A percentile compares a stretch with the other conserved stretches of the same genome.
These are phyloP conservation scores for Vaccinium macrocarpon DNA, from an alignment of 148 eudicot species.

Conservation along the genomic window DNA sequence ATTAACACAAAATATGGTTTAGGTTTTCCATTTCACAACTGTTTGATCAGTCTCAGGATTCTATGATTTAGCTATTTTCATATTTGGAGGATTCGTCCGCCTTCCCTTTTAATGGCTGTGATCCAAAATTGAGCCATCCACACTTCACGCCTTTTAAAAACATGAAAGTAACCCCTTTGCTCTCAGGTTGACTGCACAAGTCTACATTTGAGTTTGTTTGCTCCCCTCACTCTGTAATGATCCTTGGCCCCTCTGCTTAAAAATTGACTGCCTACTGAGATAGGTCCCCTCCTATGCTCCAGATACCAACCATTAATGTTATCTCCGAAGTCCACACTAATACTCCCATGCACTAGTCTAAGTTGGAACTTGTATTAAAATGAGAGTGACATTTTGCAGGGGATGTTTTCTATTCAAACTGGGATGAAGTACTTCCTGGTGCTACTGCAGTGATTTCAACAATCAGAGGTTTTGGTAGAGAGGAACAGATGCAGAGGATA, in stretches of 20 bases:
- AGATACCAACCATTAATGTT: not conserved
- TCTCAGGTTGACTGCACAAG: not conserved
- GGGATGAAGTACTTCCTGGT: slow-evolving; percentile 93
- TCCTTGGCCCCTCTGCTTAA: not conserved
- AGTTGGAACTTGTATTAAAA: not conserved
- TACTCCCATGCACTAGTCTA: not conserved
- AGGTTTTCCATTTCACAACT: too few species aligned
- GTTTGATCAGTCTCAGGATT: too few species aligned
- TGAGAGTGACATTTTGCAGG: slow-evolving; percentile 46
- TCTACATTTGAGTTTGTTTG: not conserved
- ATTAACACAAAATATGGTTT: too few species aligned
- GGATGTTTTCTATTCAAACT: slow-evolving; percentile 91
- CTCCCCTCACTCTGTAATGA: not conserved
- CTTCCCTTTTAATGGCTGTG: too few species aligned
- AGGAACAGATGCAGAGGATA: slow-evolving; percentile 94
- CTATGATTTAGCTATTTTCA: too few species aligned
- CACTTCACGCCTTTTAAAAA: too few species aligned
- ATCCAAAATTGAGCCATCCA: too few species aligned
- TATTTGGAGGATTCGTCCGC: too few species aligned
- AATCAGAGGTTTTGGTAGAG: slow-evolving; percentile 92
- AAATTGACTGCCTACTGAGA: not conserved
- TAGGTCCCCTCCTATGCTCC: not conserved
- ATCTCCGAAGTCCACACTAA: not conserved
- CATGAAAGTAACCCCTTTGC: not conserved
- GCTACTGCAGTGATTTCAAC: slow-evolving; percentile 97